Evolutionary conservation across 2,329 filamentous ascomycete species (phyloP), one percentile per base, ranked within the genome.

Genomic region (Aspergillus cejpii): DNA sequence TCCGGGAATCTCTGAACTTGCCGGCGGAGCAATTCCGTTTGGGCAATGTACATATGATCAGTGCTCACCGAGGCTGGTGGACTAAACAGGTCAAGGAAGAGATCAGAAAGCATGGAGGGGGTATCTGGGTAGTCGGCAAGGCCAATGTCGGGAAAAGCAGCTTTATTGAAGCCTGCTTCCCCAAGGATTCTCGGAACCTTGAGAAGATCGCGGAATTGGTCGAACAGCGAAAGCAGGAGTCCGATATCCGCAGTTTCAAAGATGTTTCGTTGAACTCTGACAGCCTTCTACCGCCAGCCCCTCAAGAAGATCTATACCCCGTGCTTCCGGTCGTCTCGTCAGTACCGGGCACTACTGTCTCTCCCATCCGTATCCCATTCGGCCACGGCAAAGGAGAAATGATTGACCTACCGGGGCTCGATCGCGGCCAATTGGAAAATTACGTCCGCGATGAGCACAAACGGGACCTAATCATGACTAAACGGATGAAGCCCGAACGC

Each of bases 91-190:
- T 98, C 44, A 95, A 87, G 64, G 83, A 95, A 55, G 84, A 90
- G 38, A 89, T 98, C 37, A 90, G 82, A 77, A 71, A 81, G 34
- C 79, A 87, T 39, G 89, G 88, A 3, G 91, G 91, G 3, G 92
- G 83, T 12, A 84, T 86, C 12, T 98, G 92, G 91, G 83, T 98
- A 74, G 85, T 98, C 2, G 92, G 92, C n/a, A 97, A 95, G 66
- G 88, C 89, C 51, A 98, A 98, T 61, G 94, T 97, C 2, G 94
- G 92, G 19, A 98, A 98, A 69, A 97, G 91, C 57, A 84, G 85
- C 60, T 77, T 98, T 2, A 94, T 97, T 49, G 83, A 92, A 55
- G 79, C 82, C 3, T 81, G 96, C 6, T 95, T 90, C 58, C 91
- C 94, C 3, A 83, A 85, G 73, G 82, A 81, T 20, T 75, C 74